Evolutionary conservation across 73 alveolate species (phyloP), one percentile per base, ranked within the genome.

Genomic region (Paramecium biaurelia): DNA sequence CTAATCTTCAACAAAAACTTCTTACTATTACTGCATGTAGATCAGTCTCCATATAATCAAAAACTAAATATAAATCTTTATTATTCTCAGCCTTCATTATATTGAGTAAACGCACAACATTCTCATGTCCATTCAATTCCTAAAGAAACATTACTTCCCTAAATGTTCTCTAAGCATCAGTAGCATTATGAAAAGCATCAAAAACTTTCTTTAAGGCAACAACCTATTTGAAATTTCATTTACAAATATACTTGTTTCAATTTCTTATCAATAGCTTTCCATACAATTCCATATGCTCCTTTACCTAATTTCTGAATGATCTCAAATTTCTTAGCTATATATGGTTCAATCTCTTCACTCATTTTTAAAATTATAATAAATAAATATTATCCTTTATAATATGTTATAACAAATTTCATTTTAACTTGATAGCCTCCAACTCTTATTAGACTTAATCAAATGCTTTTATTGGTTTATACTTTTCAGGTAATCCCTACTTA

Each of bases 161-260:
- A 76, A 97, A 97, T 10, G 99, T 97, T 57, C 99, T 92, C 76
- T 98, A 96, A 10, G 99, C 99, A 95, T 98, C 99, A 8, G 99
- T 98, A 43, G 99, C 99, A 92, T 98, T 98, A 87, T 97, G 98
- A 92, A 97, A 97, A 34, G 99, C 99, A 86, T 98, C 99, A 92
- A 98, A 98, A 82, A 94, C 95, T 92, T 98, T 98, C 96, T 98
- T 98, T 74, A 98, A 85, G 24, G 99, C 99, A n/a, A 98, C 99
- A 7, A 95, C 95, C 87, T 97, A 95, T 43, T 30, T 30, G 56
- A 45, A 79, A 42, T 72, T 53, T 53, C 30, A 18, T n/a, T 8
- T n/a, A 21, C 23, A 5, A 20, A 10, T 1, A 24, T 79, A 95
- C 98, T 26, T 96, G 96, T 56, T 95, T 94, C 34, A 96, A 92